phyloP scores from a whole-genome alignment of 2,329 filamentous ascomycete genomes.

The Fusarium dlaminii region DNA sequence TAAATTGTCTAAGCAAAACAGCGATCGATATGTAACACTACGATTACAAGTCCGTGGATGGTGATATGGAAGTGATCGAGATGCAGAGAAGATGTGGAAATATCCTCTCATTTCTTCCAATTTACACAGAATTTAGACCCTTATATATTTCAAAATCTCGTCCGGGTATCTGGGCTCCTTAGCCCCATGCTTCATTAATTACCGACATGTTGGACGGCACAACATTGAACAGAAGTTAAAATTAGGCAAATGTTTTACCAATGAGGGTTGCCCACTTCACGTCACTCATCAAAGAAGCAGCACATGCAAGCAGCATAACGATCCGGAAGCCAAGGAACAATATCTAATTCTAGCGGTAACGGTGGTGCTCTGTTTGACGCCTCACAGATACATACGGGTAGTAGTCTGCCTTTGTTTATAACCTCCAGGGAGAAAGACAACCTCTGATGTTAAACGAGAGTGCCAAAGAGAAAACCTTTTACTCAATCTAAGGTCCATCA shows the following conservation, averaged over 20 bases:
- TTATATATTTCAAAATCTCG: background rate
- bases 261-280: slow-evolving; percentile 30
- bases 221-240: slow-evolving; percentile 1
- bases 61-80: background rate
- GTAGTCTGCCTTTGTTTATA: background rate
- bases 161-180: background rate
- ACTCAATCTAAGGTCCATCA: background rate
- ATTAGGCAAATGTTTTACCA: slow-evolving; percentile 8
- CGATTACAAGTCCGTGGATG: background rate
- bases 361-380: background rate
- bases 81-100: background rate
- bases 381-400: background rate
- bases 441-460: background rate
- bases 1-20: background rate
- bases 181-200: background rate
- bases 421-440: background rate
- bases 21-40: background rate
- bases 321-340: background rate
- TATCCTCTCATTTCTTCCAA: background rate
- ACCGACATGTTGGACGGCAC: slow-evolving; percentile 8
- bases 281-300: background rate
- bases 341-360: background rate
- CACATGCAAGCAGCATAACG: background rate
- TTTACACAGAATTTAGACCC: background rate
- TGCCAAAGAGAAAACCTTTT: background rate